phyloP scores from a whole-genome alignment of 2,329 filamentous ascomycete genomes.

The Xylaria hypoxylon region DNA sequence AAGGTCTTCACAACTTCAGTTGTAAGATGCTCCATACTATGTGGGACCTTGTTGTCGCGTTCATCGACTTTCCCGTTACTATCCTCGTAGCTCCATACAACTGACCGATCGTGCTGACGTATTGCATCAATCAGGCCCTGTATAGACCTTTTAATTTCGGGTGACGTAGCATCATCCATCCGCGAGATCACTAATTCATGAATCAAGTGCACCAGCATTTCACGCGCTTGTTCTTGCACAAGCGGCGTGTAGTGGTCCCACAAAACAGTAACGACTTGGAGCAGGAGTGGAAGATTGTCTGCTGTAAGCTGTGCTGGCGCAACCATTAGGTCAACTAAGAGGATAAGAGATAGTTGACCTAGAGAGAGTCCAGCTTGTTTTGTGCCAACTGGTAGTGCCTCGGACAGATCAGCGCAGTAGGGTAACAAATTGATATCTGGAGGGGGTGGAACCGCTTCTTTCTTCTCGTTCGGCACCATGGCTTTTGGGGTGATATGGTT shows the following conservation, averaged over 20 bases:
- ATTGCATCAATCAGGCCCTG: constrained; percentile 91
- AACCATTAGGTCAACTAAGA: constrained; percentile 96
- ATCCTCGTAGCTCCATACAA: constrained; percentile 95
- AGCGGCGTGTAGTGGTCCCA: constrained; percentile 98
- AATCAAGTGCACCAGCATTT: constrained; percentile 97
- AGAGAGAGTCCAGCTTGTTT: constrained; percentile 93
- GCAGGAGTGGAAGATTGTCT: constrained; percentile 84
- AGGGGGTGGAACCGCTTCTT: constrained; percentile 74
- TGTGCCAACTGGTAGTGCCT: constrained; percentile 85
- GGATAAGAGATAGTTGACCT: constrained; percentile 90
- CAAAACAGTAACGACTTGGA: constrained; percentile 91
- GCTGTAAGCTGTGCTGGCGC: constrained; percentile 83
- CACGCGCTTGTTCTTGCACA: constrained; percentile 94
- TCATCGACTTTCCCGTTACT: constrained; percentile 82
- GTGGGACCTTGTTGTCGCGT: constrained; percentile 82
- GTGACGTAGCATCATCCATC: constrained; percentile 76
- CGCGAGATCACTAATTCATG: constrained; percentile 89
- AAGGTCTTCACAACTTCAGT: constrained; percentile 87
- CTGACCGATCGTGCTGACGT: constrained; percentile 82
- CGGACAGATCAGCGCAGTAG: constrained; percentile 86
- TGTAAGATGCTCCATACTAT: constrained; percentile 87
- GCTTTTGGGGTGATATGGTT: constrained; percentile 92
- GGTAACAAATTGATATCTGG: constrained; percentile 80
- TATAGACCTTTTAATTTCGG: constrained; percentile 75
- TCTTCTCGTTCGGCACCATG: constrained; percentile 94